Evolutionary conservation across 2,329 filamentous ascomycete genomes (phyloP).

Genomic region (Hypocreales sp.): DNA sequence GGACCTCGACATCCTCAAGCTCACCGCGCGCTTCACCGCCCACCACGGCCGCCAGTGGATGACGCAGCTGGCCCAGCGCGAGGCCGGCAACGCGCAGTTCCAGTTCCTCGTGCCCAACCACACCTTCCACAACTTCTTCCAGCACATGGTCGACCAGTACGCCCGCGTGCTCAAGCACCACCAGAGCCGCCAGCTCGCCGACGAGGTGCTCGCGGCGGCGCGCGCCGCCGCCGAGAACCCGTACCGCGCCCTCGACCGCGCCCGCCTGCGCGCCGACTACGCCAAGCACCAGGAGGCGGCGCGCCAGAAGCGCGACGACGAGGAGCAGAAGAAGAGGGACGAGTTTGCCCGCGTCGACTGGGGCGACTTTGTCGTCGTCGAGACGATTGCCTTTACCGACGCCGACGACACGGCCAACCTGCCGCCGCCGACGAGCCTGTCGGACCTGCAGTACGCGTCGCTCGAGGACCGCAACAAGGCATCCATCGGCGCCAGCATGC

Average conservation of each 20-base stretch:
- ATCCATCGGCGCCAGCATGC: conserved; percentile 64
- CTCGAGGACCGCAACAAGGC: conserved; percentile 89
- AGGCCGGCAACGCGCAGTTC: conserved; percentile 85
- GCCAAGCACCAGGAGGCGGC: conserved; percentile 70
- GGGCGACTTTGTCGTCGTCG: conserved; percentile 93
- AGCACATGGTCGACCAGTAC: conserved; percentile 85
- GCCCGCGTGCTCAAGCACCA: conserved; percentile 61
- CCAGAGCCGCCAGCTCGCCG: conserved; percentile 49
- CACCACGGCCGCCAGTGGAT: conserved; percentile 87
- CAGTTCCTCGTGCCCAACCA: conserved; percentile 92
- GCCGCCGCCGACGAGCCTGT: conserved; percentile 75
- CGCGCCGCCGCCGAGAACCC: conserved; percentile 64
- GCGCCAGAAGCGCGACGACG: conserved; percentile 77
- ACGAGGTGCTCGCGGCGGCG: conserved; percentile 57
- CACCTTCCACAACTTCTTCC: conserved; percentile 92
- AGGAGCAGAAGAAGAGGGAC: conserved; percentile 64
- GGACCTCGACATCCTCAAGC: conserved; percentile 58
- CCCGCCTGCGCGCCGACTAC: conserved; percentile 78
- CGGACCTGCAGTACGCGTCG: conserved; percentile 85
- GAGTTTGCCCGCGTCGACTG: conserved; percentile 83
- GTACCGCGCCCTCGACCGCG: conserved; percentile 63
- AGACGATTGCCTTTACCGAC: conserved; percentile 86
- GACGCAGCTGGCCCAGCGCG: conserved; percentile 75
- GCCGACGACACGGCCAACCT: conserved; percentile 75
- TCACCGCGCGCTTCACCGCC: conserved; percentile 84